These are phyloP conservation scores for Verticillium tricorpus DNA, from an alignment of 2,329 filamentous ascomycete species.

Conservation along the genomic window DNA sequence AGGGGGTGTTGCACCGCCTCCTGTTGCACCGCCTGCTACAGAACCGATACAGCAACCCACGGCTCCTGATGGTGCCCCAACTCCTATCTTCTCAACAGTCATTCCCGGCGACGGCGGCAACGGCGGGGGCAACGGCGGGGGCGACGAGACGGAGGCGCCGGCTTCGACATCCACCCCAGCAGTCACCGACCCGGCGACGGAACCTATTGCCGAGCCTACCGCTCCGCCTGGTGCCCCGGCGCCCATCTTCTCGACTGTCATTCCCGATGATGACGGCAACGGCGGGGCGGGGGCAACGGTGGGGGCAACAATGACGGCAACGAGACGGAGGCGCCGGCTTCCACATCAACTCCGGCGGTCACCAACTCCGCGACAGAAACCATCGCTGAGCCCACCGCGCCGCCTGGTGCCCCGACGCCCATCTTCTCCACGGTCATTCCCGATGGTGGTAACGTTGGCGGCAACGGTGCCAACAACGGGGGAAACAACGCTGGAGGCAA, in stretches of 20 bases:
- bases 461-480: constrained; percentile 3
- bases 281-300: constrained; percentile 1
- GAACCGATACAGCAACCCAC: neutral
- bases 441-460: neutral
- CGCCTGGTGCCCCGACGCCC: neutral
- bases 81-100: neutral
- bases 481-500: neutral
- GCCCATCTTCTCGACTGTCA: neutral
- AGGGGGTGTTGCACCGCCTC: constrained; percentile 9
- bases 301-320: constrained; percentile 1
- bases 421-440: neutral
- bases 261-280: neutral
- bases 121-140: neutral
- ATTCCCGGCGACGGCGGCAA: neutral
- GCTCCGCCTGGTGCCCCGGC: neutral
- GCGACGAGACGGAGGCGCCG: neutral
- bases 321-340: neutral
- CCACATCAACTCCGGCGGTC: neutral
- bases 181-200: neutral
- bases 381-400: neutral
- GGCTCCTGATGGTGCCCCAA: neutral
- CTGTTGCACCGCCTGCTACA: neutral
- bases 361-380: neutral
- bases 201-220: neutral
- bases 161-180: neutral